Percentiles rank a stretch among this genome's conserved stretches.
These are phyloP conservation scores for Verticillium klebahnii DNA, from an alignment of 2,329 filamentous ascomycete species.

Conservation along the genomic window DNA sequence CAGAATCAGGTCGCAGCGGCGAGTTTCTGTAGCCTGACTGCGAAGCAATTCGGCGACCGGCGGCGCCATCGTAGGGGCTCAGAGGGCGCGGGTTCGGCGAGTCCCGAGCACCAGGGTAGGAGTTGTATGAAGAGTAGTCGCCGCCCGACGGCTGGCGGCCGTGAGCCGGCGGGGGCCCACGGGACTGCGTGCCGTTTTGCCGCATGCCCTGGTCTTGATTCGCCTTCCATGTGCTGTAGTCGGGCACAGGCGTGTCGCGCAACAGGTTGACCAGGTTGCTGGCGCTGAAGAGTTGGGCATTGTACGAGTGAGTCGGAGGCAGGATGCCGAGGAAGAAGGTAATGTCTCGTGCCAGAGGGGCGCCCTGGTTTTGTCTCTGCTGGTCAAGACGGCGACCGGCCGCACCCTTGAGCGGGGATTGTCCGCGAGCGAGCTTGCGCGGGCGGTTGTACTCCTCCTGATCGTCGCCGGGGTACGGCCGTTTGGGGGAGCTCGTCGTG, in stretches of 20 bases:
- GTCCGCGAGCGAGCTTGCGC: constrained; percentile 83
- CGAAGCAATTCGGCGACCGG: constrained; percentile 29
- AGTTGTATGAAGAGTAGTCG: constrained; percentile 30
- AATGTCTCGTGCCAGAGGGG: constrained; percentile 68
- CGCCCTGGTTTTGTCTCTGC: constrained; percentile 58
- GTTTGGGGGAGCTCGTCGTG: constrained; percentile 52
- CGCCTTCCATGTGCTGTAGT: constrained; percentile 51
- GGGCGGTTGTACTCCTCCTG: constrained; percentile 67
- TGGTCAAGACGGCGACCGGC: constrained; percentile 82
- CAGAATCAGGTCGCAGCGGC: constrained; percentile 44
- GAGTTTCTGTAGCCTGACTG: constrained; percentile 45
- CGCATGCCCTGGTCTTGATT: constrained; percentile 21
- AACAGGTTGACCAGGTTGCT: constrained; percentile 70
- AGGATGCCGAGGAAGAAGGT: constrained; percentile 67
- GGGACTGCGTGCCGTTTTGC: constrained; percentile 28
- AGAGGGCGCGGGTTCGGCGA: constrained; percentile 29
- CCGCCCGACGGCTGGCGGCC: constrained; percentile 35
- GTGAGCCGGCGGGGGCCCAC: constrained; percentile 27
- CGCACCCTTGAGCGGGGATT: constrained; percentile 87
- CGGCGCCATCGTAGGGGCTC: constrained; percentile 40
- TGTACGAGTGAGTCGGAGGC: constrained; percentile 68
- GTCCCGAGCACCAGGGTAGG: constrained; percentile 4
- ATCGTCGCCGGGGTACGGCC: constrained; percentile 63
- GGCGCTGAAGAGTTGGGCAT: constrained; percentile 64
- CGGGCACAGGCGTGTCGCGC: constrained; percentile 61